Evolutionary conservation across 2,329 filamentous ascomycete species (phyloP).

Genomic region (Cryphonectria parasitica): DNA sequence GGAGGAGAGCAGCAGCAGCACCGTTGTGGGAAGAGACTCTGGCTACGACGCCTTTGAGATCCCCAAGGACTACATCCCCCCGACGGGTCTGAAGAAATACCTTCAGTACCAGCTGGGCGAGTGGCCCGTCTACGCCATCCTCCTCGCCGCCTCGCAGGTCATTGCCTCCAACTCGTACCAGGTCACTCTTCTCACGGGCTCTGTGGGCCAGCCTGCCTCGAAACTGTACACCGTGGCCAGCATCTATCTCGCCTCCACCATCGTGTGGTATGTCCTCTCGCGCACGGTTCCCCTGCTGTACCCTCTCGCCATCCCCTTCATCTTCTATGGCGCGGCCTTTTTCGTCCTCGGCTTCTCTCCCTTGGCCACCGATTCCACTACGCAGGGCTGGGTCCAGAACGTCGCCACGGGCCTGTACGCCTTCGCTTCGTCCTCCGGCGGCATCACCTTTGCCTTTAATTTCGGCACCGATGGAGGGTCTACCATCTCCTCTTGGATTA

Average conservation of each 20-base stretch:
- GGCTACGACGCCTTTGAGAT: constrained; percentile 29
- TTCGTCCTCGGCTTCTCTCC: constrained; percentile 62
- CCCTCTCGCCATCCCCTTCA: constrained; percentile 59
- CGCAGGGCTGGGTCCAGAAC: constrained; percentile 57
- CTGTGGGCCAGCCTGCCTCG: constrained; percentile 58
- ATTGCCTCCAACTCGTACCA: constrained; percentile 67
- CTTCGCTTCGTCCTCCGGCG: constrained; percentile 62
- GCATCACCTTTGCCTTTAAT: constrained; percentile 68
- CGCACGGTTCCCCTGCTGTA: constrained; percentile 57
- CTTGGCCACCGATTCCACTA: constrained; percentile 45
- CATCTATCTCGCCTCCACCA: constrained; percentile 59
- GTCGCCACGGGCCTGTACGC: constrained; percentile 65
- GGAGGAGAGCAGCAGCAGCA: constrained; percentile 4
- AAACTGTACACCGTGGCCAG: constrained; percentile 62
- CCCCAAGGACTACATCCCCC: constrained; percentile 54
- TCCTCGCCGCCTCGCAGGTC: constrained; percentile 63
- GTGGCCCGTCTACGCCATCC: constrained; percentile 63
- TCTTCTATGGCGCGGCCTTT: constrained; percentile 64
- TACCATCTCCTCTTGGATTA: constrained; percentile 68
- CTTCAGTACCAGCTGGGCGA: constrained; percentile 48
- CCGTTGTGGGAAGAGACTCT: not conserved
- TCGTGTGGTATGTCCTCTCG: constrained; percentile 65
- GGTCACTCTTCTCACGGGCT: constrained; percentile 65
- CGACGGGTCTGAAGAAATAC: constrained; percentile 58
- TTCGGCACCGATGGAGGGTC: constrained; percentile 66